phyloP scores from a whole-genome alignment of 2,329 filamentous ascomycete species.

The Lasiodiplodia theobromae region DNA sequence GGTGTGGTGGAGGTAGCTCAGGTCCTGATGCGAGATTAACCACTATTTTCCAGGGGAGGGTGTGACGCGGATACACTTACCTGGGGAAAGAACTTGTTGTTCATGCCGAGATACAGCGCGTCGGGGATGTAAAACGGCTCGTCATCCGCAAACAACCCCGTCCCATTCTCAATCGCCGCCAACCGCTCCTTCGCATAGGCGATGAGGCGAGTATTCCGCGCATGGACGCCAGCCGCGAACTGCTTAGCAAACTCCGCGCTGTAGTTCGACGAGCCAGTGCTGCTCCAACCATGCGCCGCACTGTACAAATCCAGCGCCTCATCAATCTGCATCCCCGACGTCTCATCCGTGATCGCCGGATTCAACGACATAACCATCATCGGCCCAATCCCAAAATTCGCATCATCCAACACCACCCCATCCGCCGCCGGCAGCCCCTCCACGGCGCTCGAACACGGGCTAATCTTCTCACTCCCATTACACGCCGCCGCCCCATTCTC shows the following conservation, averaged over 20 bases:
- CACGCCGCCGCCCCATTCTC: conserved; percentile 8
- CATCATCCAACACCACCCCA: conserved; percentile 1
- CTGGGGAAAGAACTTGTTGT: conserved; percentile 34
- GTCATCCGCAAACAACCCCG: conserved; percentile 33
- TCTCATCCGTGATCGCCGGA: conserved; percentile 5
- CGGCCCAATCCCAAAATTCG: not conserved
- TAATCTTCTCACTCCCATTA: conserved; percentile 10
- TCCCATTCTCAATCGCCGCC: conserved; percentile 30
- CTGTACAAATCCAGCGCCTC: conserved; percentile 3
- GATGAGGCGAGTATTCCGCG: conserved; percentile 32
- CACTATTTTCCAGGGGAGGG: too few relatives aligned
- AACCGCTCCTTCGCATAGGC: conserved; percentile 20
- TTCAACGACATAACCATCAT: conserved; percentile 11
- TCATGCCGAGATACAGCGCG: conserved; percentile 31
- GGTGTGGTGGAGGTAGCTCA: conserved; percentile 33
- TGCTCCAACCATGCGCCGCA: not conserved
- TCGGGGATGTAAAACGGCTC: conserved; percentile 34
- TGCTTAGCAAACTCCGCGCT: conserved; percentile 28
- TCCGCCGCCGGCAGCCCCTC: not conserved
- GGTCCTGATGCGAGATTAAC: conserved; percentile 31
- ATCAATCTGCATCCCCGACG: not conserved
- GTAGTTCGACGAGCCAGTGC: conserved; percentile 31
- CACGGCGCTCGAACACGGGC: not conserved
- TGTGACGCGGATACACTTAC: not conserved
- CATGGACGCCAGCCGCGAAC: conserved; percentile 30